Evolutionary conservation across 2,329 filamentous ascomycete genomes (phyloP).

Genomic region (Onygena corvina): DNA sequence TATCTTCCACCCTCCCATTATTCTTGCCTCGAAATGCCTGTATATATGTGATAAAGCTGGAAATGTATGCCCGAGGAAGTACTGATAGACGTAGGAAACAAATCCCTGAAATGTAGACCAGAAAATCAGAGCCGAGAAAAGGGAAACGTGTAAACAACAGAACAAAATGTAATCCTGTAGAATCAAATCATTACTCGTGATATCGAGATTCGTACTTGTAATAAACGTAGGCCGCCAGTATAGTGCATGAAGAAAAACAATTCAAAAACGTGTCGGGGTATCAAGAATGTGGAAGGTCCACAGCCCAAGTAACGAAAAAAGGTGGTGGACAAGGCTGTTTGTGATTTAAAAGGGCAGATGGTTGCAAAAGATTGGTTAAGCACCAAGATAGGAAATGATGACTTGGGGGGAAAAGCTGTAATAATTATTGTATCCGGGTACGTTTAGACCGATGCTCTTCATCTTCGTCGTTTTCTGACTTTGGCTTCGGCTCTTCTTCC

Average conservation of each 20-base stretch:
- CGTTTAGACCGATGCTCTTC: slow-evolving; percentile 8
- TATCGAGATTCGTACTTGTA: slow-evolving; percentile 1
- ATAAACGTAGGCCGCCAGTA: background rate
- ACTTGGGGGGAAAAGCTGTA: background rate
- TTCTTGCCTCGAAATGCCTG: background rate
- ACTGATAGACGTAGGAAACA: background rate
- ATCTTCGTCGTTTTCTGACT: slow-evolving; percentile 8
- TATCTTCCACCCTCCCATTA: background rate
- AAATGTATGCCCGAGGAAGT: slow-evolving; percentile 4
- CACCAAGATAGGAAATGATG: background rate
- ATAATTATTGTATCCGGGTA: background rate
- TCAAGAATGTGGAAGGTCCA: background rate
- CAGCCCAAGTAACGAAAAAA: background rate
- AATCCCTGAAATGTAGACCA: background rate
- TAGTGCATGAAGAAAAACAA: background rate
- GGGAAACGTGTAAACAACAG: background rate
- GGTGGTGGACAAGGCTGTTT: background rate
- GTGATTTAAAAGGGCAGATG: background rate
- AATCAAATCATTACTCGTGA: background rate
- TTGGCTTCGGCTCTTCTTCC: background rate
- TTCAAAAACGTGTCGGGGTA: slow-evolving; percentile 3
- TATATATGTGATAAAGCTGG: background rate
- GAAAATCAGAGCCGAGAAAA: background rate
- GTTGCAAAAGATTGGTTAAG: background rate
- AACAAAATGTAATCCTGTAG: background rate